phyloP scores from a whole-genome alignment of 441 rosid species.

The Erodium moschatum region DNA sequence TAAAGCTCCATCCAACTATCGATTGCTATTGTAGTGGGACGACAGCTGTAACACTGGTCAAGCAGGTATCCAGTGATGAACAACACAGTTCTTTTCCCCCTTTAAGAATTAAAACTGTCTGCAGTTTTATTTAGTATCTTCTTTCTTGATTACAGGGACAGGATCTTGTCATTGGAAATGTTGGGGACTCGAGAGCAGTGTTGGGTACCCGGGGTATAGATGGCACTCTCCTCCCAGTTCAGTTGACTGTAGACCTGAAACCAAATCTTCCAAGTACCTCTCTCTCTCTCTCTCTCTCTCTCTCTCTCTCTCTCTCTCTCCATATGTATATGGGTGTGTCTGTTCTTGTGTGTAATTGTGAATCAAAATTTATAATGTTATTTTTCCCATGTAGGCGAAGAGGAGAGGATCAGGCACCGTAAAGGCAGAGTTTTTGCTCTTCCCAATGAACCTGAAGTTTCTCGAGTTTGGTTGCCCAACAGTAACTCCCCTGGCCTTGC shows the following conservation, averaged over 20 bases:
- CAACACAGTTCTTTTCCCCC: not conserved
- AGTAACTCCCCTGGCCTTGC: slow-evolving; percentile 8
- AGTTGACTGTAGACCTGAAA: slow-evolving; percentile 7
- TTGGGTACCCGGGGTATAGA: not conserved
- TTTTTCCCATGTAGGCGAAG: not conserved
- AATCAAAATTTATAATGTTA: not conserved
- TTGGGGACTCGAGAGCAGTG: not conserved
- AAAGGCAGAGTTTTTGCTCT: slow-evolving; percentile 9
- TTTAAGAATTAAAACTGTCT: not conserved
- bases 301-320: not conserved
- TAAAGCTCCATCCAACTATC: not conserved
- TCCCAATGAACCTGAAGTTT: slow-evolving; percentile 6
- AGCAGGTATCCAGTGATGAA: slow-evolving; percentile 3
- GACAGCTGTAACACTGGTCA: slow-evolving; percentile 4
- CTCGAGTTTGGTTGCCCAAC: slow-evolving; percentile 10
- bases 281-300: not conserved
- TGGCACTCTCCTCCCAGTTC: slow-evolving; percentile 5
- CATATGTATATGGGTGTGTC: too few relatives aligned
- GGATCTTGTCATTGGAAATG: slow-evolving; percentile 5
- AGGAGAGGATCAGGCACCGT: slow-evolving; percentile 4
- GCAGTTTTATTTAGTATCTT: not conserved
- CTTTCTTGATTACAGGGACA: not conserved
- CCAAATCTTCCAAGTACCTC: slow-evolving; percentile 8
- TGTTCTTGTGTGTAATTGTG: not conserved
- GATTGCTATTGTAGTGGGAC: slow-evolving; percentile 10